A percentile compares a stretch with the other conserved stretches of the same genome.
Evolutionary conservation across 2,329 filamentous ascomycete species (phyloP).

Genomic region (Pseudogymnoascus sp.): DNA sequence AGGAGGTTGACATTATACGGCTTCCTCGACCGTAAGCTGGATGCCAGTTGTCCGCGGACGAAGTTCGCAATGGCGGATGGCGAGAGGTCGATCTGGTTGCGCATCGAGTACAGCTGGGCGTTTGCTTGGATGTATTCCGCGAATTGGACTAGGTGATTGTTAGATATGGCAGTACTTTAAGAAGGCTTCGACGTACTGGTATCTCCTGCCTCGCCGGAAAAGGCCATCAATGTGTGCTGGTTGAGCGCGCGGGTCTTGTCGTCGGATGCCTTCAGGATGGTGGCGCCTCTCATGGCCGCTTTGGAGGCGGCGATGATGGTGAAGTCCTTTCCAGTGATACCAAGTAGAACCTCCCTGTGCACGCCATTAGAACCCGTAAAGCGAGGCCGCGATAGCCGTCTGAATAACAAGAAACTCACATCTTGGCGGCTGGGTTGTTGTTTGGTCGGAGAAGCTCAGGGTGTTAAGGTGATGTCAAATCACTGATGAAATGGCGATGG

Average conservation of each 20-base stretch:
- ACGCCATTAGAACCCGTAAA: slow-evolving; percentile 7
- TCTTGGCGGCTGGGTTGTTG: slow-evolving; percentile 21
- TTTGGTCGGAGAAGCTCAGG: not conserved
- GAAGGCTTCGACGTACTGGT: slow-evolving; percentile 55
- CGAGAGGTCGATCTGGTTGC: slow-evolving; percentile 87
- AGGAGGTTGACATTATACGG: slow-evolving; percentile 97
- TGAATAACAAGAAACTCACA: slow-evolving; percentile 23
- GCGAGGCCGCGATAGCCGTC: slow-evolving; percentile 15
- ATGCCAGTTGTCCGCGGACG: slow-evolving; percentile 87
- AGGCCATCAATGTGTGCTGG: slow-evolving; percentile 91
- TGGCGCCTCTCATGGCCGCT: slow-evolving; percentile 95
- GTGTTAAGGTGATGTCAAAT: slow-evolving; percentile 21
- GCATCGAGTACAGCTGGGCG: slow-evolving; percentile 96
- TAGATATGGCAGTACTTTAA: slow-evolving; percentile 6
- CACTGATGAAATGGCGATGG: slow-evolving; percentile 20
- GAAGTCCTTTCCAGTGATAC: slow-evolving; percentile 99
- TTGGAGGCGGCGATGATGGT: slow-evolving; percentile 96
- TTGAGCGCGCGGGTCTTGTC: slow-evolving; percentile 94
- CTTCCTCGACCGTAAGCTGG: slow-evolving; percentile 81
- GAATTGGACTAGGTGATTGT: slow-evolving; percentile 70
- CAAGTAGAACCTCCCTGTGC: slow-evolving; percentile 88
- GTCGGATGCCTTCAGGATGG: slow-evolving; percentile 88
- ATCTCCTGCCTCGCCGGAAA: slow-evolving; percentile 92
- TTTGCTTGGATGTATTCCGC: slow-evolving; percentile 99
- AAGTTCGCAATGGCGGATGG: slow-evolving; percentile 87